These are phyloP conservation scores for Cercospora beticola DNA, from an alignment of 2,329 filamentous ascomycete genomes.

Conservation along the genomic window DNA sequence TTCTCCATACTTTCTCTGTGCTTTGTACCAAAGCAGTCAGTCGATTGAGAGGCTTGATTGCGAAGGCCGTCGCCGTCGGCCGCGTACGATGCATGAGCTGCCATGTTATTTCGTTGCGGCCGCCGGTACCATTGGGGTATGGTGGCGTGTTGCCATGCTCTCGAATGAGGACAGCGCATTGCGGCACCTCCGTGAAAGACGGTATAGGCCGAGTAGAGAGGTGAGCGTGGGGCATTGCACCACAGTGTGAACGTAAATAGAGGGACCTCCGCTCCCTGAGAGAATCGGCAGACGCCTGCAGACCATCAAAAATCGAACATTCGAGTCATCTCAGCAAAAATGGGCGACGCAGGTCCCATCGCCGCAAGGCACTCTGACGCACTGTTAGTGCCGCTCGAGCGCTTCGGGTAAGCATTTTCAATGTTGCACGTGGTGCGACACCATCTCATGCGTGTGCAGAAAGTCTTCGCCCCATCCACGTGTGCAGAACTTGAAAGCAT, in stretches of 20 bases:
- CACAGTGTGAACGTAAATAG: background rate
- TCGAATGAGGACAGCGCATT: background rate
- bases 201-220: background rate
- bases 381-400: background rate
- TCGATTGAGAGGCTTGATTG: background rate
- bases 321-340: background rate
- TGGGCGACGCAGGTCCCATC: background rate
- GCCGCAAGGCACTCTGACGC: background rate
- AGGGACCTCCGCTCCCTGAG: background rate
- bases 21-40: background rate
- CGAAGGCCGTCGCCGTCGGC: background rate
- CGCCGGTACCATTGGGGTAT: background rate
- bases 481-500: background rate
- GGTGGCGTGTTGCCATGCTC: background rate
- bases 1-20: background rate
- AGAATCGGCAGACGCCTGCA: background rate
- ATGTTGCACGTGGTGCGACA: background rate
- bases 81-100: background rate
- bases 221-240: background rate
- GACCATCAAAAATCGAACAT: background rate
- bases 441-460: background rate
- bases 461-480: conserved; percentile 3
- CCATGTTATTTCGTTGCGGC: background rate
- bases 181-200: background rate
- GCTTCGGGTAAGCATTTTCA: background rate